A percentile compares a stretch with the other conserved stretches of the same genome.
phyloP scores from a whole-genome alignment of 2,329 filamentous ascomycete species.

The Colletotrichum caudatum region DNA sequence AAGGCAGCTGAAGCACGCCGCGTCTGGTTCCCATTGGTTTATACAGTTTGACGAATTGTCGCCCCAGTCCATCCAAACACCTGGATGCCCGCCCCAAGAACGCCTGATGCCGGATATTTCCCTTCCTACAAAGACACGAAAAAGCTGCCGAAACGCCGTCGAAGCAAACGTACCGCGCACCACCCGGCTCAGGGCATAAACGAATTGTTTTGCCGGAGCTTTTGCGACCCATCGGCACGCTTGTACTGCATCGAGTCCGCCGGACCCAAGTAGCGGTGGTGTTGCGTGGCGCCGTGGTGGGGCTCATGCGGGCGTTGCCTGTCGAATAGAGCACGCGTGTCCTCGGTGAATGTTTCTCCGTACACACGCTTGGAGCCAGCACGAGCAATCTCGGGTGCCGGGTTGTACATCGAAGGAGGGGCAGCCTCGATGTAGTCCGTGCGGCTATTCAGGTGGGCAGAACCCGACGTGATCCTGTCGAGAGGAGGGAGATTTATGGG shows the following conservation, averaged over 20 bases:
- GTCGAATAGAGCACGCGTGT: slow-evolving; percentile 51
- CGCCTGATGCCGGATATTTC: slow-evolving; percentile 17
- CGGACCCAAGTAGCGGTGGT: neutral
- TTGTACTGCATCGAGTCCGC: slow-evolving; percentile 46
- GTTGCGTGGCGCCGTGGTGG: slow-evolving; percentile 41
- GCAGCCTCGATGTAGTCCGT: slow-evolving; percentile 35
- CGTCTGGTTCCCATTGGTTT: slow-evolving; percentile 4
- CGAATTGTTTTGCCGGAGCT: neutral
- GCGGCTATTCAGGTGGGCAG: neutral
- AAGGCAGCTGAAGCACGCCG: neutral
- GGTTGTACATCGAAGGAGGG: slow-evolving; percentile 11
- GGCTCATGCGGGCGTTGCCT: slow-evolving; percentile 53
- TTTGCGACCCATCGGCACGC: slow-evolving; percentile 50
- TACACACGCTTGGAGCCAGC: slow-evolving; percentile 42
- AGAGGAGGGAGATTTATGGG: slow-evolving; percentile 21
- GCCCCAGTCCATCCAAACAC: slow-evolving; percentile 1
- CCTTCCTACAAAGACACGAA: neutral
- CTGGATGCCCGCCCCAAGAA: neutral
- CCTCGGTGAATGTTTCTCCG: slow-evolving; percentile 37
- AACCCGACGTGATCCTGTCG: slow-evolving; percentile 1
- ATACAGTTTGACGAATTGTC: slow-evolving; percentile 17
- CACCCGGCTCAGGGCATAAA: neutral
- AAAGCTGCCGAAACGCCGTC: slow-evolving; percentile 19
- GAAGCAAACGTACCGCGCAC: neutral
- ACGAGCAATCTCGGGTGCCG: slow-evolving; percentile 14